Percentiles rank a stretch among this genome's conserved stretches.
phyloP scores from a whole-genome alignment of 208 protist species.

The Tritrichomonas musculus region DNA sequence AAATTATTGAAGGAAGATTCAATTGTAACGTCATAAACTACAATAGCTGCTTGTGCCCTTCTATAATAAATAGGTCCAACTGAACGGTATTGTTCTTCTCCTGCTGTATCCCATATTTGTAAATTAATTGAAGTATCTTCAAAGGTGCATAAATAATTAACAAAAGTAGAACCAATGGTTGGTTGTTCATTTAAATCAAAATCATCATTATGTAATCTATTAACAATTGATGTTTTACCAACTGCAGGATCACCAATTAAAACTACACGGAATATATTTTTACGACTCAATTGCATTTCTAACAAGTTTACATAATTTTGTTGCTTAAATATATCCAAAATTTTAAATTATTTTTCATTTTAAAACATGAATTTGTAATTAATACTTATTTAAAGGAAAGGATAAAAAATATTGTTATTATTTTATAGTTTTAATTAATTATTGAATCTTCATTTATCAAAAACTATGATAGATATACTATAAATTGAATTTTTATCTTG shows the following conservation, averaged over 20 bases:
- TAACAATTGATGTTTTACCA: background rate
- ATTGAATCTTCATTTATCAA: too few relatives aligned
- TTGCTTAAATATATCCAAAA: too few relatives aligned
- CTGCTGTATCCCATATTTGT: slow-evolving; percentile 21
- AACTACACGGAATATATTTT: background rate
- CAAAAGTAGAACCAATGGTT: background rate
- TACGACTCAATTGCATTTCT: too few relatives aligned
- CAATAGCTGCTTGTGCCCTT: background rate
- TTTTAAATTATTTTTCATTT: too few relatives aligned
- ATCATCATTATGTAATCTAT: background rate
- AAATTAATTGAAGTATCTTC: background rate
- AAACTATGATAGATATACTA: too few relatives aligned
- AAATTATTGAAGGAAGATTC: background rate
- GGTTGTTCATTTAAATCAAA: background rate
- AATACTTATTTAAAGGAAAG: too few relatives aligned
- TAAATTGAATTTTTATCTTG: too few relatives aligned
- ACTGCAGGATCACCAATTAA: background rate
- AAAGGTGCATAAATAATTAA: background rate
- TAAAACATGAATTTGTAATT: too few relatives aligned
- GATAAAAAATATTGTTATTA: too few relatives aligned
- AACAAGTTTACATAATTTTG: too few relatives aligned
- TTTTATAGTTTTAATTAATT: too few relatives aligned
- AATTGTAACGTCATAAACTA: background rate
- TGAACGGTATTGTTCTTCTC: background rate
- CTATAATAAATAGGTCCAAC: background rate